These are phyloP conservation scores for Mucor velutinosus DNA, from an alignment of 371 early-diverging fungal species.

Conservation along the genomic window DNA sequence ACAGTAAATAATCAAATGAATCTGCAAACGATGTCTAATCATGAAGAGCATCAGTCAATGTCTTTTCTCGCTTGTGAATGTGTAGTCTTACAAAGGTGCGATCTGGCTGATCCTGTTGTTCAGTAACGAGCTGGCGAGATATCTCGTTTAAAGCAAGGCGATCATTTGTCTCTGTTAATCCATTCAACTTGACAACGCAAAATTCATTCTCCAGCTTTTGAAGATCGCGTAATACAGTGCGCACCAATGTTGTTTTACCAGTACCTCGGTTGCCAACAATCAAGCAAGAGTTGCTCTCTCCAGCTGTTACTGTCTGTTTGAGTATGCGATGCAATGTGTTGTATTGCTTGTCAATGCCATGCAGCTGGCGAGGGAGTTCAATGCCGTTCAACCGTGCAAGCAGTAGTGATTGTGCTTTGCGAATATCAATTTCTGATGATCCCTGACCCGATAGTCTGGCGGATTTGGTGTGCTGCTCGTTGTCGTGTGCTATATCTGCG, in stretches of 20 bases:
- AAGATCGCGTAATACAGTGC: slow-evolving; percentile 45
- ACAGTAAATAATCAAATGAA: slow-evolving; percentile 63
- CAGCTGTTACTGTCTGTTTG: slow-evolving; percentile 58
- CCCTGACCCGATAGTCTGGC: neutral
- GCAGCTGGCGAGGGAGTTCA: slow-evolving; percentile 32
- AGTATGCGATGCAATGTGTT: slow-evolving; percentile 57
- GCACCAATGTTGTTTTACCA: slow-evolving; percentile 63
- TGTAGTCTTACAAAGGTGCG: slow-evolving; percentile 30
- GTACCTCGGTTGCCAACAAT: slow-evolving; percentile 76
- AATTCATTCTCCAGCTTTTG: slow-evolving; percentile 48
- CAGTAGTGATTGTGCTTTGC: slow-evolving; percentile 3
- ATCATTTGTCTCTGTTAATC: slow-evolving; percentile 83
- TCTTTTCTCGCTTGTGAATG: no score
- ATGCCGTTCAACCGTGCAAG: slow-evolving; percentile 17
- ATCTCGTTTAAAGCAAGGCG: slow-evolving; percentile 82
- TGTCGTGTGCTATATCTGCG: neutral
- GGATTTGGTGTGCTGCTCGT: neutral
- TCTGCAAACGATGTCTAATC: slow-evolving; percentile 67
- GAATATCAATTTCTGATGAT: neutral
- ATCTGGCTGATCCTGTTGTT: slow-evolving; percentile 24
- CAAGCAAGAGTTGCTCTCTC: slow-evolving; percentile 81
- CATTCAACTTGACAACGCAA: slow-evolving; percentile 74
- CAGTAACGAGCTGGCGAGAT: slow-evolving; percentile 68
- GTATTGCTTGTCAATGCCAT: slow-evolving; percentile 66
- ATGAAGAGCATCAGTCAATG: neutral